Percentiles rank a stretch among this genome's conserved stretches.
These are phyloP conservation scores for Cordyceps pruinosa DNA, from an alignment of 2,329 filamentous ascomycete species.

Conservation along the genomic window DNA sequence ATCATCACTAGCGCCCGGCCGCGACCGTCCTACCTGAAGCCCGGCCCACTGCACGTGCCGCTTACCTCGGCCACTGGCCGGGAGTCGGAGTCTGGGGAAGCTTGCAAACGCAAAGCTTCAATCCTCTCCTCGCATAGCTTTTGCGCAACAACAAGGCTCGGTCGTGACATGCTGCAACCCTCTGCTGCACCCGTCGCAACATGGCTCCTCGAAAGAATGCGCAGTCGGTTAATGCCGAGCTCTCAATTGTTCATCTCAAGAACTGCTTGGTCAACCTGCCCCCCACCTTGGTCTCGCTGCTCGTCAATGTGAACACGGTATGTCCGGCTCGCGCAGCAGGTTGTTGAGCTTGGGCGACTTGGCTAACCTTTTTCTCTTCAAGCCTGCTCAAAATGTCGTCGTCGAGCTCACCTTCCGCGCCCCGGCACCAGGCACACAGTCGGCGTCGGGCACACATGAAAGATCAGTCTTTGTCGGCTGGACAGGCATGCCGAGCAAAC, in stretches of 20 bases:
- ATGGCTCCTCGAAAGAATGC: conserved; percentile 48
- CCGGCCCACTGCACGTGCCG: conserved; percentile 28
- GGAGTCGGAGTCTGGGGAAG: conserved; percentile 11
- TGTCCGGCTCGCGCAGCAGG: conserved; percentile 24
- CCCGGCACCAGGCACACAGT: conserved; percentile 38
- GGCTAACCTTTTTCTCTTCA: conserved; percentile 17
- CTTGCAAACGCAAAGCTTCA: background rate
- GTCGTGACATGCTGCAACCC: background rate
- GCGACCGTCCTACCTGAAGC: background rate
- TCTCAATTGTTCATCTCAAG: conserved; percentile 80
- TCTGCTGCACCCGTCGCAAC: conserved; percentile 11
- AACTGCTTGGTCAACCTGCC: conserved; percentile 94
- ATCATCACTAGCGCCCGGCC: background rate
- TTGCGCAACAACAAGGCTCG: background rate
- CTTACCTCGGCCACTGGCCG: conserved; percentile 27
- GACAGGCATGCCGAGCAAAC: conserved; percentile 96
- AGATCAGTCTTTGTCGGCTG: conserved; percentile 84
- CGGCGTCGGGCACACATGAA: conserved; percentile 42
- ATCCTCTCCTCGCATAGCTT: background rate
- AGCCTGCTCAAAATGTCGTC: conserved; percentile 93
- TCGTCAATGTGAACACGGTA: conserved; percentile 87
- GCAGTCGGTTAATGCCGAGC: conserved; percentile 67
- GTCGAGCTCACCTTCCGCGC: conserved; percentile 76
- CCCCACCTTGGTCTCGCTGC: conserved; percentile 70
- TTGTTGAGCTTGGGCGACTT: background rate